A percentile compares a stretch with the other conserved stretches of the same genome.
Evolutionary conservation across 371 early-diverging fungal species (phyloP).

Genomic region (Mortierella sp.): DNA sequence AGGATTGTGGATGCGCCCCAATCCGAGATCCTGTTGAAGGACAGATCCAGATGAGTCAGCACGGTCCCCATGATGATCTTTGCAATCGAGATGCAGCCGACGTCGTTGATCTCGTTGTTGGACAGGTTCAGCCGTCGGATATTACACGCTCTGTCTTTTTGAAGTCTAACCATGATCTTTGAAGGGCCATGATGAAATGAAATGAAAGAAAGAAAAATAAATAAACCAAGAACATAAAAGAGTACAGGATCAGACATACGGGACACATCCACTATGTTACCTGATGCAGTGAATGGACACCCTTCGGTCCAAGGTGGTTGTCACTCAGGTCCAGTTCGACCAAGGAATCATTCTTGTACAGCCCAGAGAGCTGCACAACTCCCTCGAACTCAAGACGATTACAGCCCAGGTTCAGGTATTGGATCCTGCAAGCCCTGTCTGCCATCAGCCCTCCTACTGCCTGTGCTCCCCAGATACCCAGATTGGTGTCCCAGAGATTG

Average conservation of each 20-base stretch:
- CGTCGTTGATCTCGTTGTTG: constrained; percentile 51
- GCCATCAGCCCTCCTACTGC: constrained; percentile 51
- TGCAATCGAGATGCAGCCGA: constrained; percentile 51
- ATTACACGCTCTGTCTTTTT: constrained; percentile 41
- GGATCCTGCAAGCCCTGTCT: constrained; percentile 39
- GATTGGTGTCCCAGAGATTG: constrained; percentile 47
- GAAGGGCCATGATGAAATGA: neutral
- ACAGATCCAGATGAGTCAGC: constrained; percentile 37
- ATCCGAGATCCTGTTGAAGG: constrained; percentile 51
- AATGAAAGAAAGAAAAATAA: too few species aligned
- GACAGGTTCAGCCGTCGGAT: constrained; percentile 43
- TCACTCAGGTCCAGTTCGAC: constrained; percentile 50
- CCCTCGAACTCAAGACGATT: constrained; percentile 51
- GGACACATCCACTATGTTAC: too few species aligned
- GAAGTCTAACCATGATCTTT: constrained; percentile 40
- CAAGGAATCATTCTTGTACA: constrained; percentile 45
- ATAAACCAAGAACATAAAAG: too few species aligned
- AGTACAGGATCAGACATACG: too few species aligned
- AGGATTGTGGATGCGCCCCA: constrained; percentile 50
- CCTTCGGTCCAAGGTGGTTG: constrained; percentile 39
- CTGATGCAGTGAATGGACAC: constrained; percentile 43
- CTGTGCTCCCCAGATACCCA: constrained; percentile 51
- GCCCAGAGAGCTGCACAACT: constrained; percentile 32
- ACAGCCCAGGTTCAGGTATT: constrained; percentile 46
- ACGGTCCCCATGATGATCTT: constrained; percentile 35